A percentile compares a stretch with the other conserved stretches of the same genome.
phyloP scores from a whole-genome alignment of 208 protist species.

The Angomonas deanei region DNA sequence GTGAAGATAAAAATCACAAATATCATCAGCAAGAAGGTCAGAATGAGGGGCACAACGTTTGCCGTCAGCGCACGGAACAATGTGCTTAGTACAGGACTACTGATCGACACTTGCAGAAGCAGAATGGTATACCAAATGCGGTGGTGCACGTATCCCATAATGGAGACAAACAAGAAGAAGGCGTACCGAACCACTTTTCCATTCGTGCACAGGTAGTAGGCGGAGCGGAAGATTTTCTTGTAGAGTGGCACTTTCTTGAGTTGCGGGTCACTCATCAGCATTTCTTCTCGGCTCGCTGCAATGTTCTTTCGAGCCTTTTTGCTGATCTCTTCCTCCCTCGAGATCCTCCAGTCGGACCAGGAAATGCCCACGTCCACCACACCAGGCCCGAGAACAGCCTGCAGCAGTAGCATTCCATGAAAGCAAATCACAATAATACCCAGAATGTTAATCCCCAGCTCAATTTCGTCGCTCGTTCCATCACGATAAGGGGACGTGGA shows the following conservation, averaged over 20 bases:
- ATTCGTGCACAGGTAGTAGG: slow-evolving; percentile 25
- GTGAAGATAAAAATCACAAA: slow-evolving; percentile 57
- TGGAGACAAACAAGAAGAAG: slow-evolving; percentile 38
- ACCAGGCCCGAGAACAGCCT: slow-evolving; percentile 31
- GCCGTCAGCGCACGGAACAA: slow-evolving; percentile 34
- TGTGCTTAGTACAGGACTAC: slow-evolving; percentile 35
- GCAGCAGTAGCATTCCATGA: slow-evolving; percentile 28
- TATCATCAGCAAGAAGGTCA: slow-evolving; percentile 50
- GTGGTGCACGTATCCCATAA: slow-evolving; percentile 49
- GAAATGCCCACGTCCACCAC: slow-evolving; percentile 30
- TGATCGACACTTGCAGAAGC: slow-evolving; percentile 49
- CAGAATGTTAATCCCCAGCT: slow-evolving; percentile 18
- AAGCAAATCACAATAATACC: slow-evolving; percentile 33
- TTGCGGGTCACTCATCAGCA: slow-evolving; percentile 16
- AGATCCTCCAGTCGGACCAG: slow-evolving; percentile 30
- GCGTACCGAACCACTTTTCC: slow-evolving; percentile 21
- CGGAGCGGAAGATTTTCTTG: slow-evolving; percentile 10
- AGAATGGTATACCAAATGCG: slow-evolving; percentile 60
- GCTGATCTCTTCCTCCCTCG: slow-evolving; percentile 18
- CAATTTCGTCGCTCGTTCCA: slow-evolving; percentile 18
- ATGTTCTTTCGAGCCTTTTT: slow-evolving; percentile 27
- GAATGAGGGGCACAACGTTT: slow-evolving; percentile 38
- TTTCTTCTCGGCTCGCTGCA: slow-evolving; percentile 16
- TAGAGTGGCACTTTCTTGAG: slow-evolving; percentile 9
- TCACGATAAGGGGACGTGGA: slow-evolving; percentile 29